These are phyloP conservation scores for Funneliformis caledonium DNA, from an alignment of 371 early-diverging fungal genomes.

Conservation along the genomic window DNA sequence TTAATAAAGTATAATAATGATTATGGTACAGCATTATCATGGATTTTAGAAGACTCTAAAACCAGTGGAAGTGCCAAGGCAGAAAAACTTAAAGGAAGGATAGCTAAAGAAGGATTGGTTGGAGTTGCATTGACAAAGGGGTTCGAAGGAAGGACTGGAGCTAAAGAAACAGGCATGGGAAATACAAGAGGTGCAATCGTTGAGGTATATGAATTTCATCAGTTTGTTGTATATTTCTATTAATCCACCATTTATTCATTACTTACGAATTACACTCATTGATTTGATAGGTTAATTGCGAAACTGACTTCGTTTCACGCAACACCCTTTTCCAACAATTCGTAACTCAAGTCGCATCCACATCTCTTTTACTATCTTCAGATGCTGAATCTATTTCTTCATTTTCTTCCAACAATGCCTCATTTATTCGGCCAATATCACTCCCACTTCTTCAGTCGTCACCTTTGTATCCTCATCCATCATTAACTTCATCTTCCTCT, in stretches of 20 bases:
- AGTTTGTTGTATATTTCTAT: neutral
- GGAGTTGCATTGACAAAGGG: slow-evolving; percentile 63
- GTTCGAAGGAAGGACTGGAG: slow-evolving; percentile 41
- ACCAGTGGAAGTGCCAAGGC: slow-evolving; percentile 78
- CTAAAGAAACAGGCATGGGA: neutral
- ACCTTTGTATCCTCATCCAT: slow-evolving; percentile 64
- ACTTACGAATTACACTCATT: slow-evolving; percentile 13
- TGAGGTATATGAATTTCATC: slow-evolving; percentile 55
- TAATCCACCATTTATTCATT: neutral
- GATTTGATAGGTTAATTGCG: slow-evolving; percentile 76
- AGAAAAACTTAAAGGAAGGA: slow-evolving; percentile 67
- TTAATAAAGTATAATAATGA: slow-evolving; percentile 73
- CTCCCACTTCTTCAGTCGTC: slow-evolving; percentile 41
- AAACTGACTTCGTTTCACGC: slow-evolving; percentile 94
- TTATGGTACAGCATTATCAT: slow-evolving; percentile 79
- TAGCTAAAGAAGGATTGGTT: slow-evolving; percentile 74
- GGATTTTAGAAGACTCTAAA: slow-evolving; percentile 77
- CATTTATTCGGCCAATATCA: slow-evolving; percentile 47
- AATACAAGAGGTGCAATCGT: slow-evolving; percentile 63
- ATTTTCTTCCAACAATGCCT: slow-evolving; percentile 38
- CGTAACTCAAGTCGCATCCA: slow-evolving; percentile 72
- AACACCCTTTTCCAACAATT: slow-evolving; percentile 80
- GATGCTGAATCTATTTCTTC: neutral
- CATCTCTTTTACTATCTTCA: slow-evolving; percentile 55
- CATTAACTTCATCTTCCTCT: slow-evolving; percentile 43